Base-by-base conservation (phyloP, 2,329 filamentous ascomycete genomes). In the Huntiella decipiens region DNA sequence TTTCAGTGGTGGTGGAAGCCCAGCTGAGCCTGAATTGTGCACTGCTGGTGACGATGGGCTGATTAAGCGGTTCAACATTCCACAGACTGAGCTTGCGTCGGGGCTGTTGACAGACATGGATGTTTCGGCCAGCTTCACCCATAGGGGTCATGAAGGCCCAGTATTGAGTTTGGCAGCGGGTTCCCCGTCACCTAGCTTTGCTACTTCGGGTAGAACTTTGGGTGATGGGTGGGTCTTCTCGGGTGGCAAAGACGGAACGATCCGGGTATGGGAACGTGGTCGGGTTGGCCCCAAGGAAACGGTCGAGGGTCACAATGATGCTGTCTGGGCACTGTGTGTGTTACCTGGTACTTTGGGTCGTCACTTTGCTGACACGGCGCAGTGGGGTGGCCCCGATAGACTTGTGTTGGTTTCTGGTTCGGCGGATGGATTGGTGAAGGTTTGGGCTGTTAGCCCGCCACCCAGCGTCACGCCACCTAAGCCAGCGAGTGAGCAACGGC, bases 171-270 rank as follows among this genome's bases (percentile, higher is more conserved):
- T 98, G 19, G 79, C 88, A 0, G 82, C 88, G 3, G 95, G 85
- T 70, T 86, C 85, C 2, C 79, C 85, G 2, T 79, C 84, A 2
- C 82, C 83, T 19, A 91, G 83, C 56, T 94, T 95, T 58, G 82
- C 84, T 5, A 92, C 85, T 13, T 84, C 87, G 33, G 86, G 87
- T 5, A 77, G 87, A 51, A 84, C 83, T 5, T 77, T 82, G 54
- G 88, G 88, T 31, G 91, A 96, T 55, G 91, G 91, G 22, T 98
- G 91, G 91, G 87, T 98, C 53, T 98, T 98, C 61, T 96, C 88
- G 4, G 91, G 91, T 50, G 91, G 91, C 3, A 86, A 95, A 59
- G 91, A 98, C 61, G 77, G 83, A 13, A 93, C 85, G 5, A 78
- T 98, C 34, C 77, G 87, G 28, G 86, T 98, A 0, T 98, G 91